Evolutionary conservation across 2,329 filamentous ascomycete species (phyloP).

Genomic region (Talaromyces sp.): DNA sequence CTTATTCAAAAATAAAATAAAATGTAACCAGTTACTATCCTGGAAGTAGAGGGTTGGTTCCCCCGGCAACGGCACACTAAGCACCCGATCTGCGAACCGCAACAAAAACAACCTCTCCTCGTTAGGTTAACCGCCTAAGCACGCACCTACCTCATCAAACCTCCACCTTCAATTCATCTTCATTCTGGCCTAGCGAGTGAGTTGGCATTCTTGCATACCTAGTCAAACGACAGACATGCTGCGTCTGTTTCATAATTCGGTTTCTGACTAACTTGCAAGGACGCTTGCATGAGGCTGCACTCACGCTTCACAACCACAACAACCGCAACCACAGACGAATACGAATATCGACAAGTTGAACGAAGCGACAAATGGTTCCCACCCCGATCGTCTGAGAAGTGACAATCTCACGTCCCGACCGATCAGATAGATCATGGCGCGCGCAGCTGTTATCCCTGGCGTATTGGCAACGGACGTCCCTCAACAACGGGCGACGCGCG

Average conservation of each 20-base stretch:
- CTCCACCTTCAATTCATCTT: neutral
- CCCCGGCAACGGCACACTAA: constrained; percentile 11
- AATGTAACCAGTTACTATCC: no score
- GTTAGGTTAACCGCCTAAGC: no score
- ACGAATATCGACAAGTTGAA: neutral
- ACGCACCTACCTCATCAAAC: neutral
- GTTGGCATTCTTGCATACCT: neutral
- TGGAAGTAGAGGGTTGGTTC: neutral
- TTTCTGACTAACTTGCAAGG: neutral
- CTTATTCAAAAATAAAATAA: neutral
- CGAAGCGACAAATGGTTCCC: neutral
- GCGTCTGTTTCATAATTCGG: neutral
- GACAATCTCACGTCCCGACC: neutral
- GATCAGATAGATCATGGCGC: constrained; percentile 12
- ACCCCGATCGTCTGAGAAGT: neutral
- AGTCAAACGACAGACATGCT: neutral
- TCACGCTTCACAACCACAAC: neutral
- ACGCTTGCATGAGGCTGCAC: neutral
- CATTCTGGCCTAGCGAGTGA: neutral
- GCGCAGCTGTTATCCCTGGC: constrained; percentile 18
- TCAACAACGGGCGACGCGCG: constrained; percentile 12
- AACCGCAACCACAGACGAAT: neutral
- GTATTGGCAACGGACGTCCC: constrained; percentile 9
- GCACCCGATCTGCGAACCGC: constrained; percentile 13
- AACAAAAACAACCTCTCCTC: no score